phyloP scores from a whole-genome alignment of 139 green algal genomes.

The Yamagishiella unicocca region DNA sequence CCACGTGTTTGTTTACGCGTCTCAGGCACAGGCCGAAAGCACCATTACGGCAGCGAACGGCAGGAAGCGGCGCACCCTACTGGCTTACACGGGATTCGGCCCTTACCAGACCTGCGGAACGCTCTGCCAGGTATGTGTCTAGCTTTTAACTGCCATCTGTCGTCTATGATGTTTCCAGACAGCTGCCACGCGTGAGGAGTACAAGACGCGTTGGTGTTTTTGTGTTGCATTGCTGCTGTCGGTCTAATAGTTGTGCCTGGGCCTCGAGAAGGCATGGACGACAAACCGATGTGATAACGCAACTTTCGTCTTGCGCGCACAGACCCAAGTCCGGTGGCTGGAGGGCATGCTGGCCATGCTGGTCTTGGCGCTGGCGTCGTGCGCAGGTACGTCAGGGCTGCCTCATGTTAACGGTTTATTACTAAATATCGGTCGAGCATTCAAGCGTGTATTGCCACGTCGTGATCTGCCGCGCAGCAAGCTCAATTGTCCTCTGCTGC shows the following conservation, averaged over 20 bases:
- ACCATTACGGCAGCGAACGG: background rate
- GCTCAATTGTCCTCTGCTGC: no score
- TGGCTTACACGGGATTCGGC: slow-evolving; percentile 39
- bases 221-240: no score
- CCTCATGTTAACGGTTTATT: no score
- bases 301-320: background rate
- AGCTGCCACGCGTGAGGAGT: no score
- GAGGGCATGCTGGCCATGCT: slow-evolving; percentile 52
- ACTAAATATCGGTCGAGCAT: no score
- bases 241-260: no score
- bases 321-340: slow-evolving; percentile 60
- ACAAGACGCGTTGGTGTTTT: no score
- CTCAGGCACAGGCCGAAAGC: background rate
- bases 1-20: slow-evolving; percentile 32
- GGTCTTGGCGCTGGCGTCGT: slow-evolving; percentile 47
- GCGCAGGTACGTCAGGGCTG: slow-evolving; percentile 38
- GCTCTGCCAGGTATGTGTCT: slow-evolving; percentile 45
- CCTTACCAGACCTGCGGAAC: slow-evolving; percentile 34
- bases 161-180: background rate
- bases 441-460: no score
- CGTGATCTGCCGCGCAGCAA: no score
- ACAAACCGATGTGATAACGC: no score
- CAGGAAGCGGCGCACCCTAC: slow-evolving; percentile 10
- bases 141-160: slow-evolving; percentile 1
- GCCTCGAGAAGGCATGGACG: no score